Base-by-base conservation (phyloP, 257 asterid genomes). In the Salvia hispanica region DNA sequence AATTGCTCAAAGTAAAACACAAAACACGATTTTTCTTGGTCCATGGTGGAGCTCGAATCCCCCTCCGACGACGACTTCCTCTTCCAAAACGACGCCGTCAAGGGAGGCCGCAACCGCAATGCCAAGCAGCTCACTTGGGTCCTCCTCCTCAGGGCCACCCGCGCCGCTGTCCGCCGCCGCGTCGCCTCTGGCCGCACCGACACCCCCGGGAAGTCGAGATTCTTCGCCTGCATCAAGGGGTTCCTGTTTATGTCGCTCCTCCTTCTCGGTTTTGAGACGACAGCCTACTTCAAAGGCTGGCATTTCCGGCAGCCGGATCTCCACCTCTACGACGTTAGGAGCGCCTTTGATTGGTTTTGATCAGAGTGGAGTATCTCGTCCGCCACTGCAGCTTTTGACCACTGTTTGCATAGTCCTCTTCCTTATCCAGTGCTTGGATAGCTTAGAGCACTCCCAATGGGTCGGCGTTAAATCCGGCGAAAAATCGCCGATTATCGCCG, bases 71-170 rank as follows among this genome's bases (percentile, higher is more conserved):
- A 88, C 6, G 93, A 85, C 46, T 85, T 83, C 62, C 66, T 85
- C 58, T 77, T 71, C 83, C 84, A 73, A 33, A 76, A 66, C 70
- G 86, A 70, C 42, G 84, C 76, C 60, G 78, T 76, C 2, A 75
- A 87, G 25, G 91, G 88, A n/a, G 83, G 78, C 18, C 83, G 90
- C 52, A 85, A 91, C 90, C 86, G 84, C 85, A 91, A 91, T 78
- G 97, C 97, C 40, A 91, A 86, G 72, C 97, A 91, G 77, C 83
- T 88, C 7, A 88, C 96, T 0, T 91, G 97, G 97, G 96, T 91
- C 14, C 92, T 91, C 36, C 94, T 90, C 57, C 74, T 90, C 5
- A 90, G 86, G 66, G 97, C 97, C 61, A 92, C 88, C 71, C 86
- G 84, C 58, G 97, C 96, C 55, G 68, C 72, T 21, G 80, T 91